A percentile compares a stretch with the other conserved stretches of the same genome.
Conservation (phyloP, 495 filamentous ascomycete genomes). For the Cercophora samala region DNA sequence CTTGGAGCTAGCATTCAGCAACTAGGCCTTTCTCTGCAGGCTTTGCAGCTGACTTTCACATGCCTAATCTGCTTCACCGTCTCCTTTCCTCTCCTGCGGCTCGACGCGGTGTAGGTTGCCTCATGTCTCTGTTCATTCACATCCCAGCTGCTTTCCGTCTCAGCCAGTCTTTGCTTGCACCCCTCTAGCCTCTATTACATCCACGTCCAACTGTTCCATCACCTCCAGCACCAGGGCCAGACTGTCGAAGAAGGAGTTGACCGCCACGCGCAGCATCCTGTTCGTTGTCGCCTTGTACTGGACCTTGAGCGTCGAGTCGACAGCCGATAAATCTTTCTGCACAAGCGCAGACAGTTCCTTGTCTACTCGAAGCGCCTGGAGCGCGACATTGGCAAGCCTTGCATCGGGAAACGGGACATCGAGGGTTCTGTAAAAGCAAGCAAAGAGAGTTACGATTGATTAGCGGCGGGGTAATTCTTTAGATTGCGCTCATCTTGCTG, state of each 20-base stretch:
- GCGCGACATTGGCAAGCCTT: slow-evolving; percentile 72
- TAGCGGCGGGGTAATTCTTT: slow-evolving; percentile 5
- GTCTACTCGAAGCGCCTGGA: slow-evolving; percentile 77
- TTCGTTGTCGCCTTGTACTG: slow-evolving; percentile 89
- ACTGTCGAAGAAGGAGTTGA: slow-evolving; percentile 97
- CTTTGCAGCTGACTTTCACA: not conserved
- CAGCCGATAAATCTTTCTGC: slow-evolving; percentile 58
- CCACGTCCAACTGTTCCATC: slow-evolving; percentile 85
- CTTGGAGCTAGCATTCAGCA: not conserved
- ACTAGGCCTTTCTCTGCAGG: not conserved
- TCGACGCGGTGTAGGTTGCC: not conserved
- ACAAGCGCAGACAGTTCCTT: slow-evolving; percentile 83
- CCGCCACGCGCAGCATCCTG: slow-evolving; percentile 92
- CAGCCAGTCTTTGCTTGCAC: slow-evolving; percentile 9
- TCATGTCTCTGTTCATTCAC: not conserved
- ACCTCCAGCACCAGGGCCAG: slow-evolving; percentile 76
- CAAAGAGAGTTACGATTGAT: slow-evolving; percentile 21
- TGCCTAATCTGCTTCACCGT: not conserved
- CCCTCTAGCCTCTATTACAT: slow-evolving; percentile 55
- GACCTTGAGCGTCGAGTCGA: slow-evolving; percentile 60
- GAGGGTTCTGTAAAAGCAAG: slow-evolving; percentile 56
- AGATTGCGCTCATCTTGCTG: not conserved
- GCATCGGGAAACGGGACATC: slow-evolving; percentile 79
- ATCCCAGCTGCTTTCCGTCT: not conserved
- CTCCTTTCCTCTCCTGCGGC: not conserved